Evolutionary conservation across 192 early-diverging fungal species (phyloP).

Genomic region (Coemansia sp.): DNA sequence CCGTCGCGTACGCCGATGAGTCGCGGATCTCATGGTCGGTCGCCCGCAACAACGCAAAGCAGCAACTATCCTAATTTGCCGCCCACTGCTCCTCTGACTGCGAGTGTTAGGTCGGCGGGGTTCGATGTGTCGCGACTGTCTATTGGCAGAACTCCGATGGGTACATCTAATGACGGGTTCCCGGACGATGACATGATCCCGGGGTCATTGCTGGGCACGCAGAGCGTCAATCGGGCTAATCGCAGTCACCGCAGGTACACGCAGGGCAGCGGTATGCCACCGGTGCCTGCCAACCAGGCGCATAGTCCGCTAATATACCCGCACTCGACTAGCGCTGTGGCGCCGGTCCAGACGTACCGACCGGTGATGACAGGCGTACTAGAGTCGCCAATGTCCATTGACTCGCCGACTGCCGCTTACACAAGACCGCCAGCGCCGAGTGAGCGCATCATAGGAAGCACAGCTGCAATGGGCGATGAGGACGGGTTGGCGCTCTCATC

Average conservation of each 20-base stretch:
- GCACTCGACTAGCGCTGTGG: neutral
- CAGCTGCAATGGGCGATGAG: neutral
- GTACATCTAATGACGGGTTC: conserved; percentile 15
- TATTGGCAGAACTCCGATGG: neutral
- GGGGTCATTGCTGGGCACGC: neutral
- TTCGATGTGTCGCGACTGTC: neutral
- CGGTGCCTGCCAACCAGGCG: neutral
- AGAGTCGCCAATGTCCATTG: conserved; percentile 11
- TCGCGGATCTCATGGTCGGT: neutral
- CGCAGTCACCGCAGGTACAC: neutral
- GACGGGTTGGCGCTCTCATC: neutral
- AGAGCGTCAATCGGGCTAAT: neutral
- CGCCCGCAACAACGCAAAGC: neutral
- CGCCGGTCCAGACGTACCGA: neutral
- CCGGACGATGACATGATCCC: conserved; percentile 16
- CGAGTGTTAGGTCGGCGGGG: neutral
- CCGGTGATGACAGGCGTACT: neutral
- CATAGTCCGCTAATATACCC: neutral
- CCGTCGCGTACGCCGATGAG: neutral
- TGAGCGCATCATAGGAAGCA: no score
- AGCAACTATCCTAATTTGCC: neutral
- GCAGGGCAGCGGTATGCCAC: neutral
- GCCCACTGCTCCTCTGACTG: neutral
- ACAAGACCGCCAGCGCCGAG: neutral
- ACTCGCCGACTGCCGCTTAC: neutral